Evolutionary conservation across 805 yeast species (phyloP).

Genomic region (Komagataella populi): DNA sequence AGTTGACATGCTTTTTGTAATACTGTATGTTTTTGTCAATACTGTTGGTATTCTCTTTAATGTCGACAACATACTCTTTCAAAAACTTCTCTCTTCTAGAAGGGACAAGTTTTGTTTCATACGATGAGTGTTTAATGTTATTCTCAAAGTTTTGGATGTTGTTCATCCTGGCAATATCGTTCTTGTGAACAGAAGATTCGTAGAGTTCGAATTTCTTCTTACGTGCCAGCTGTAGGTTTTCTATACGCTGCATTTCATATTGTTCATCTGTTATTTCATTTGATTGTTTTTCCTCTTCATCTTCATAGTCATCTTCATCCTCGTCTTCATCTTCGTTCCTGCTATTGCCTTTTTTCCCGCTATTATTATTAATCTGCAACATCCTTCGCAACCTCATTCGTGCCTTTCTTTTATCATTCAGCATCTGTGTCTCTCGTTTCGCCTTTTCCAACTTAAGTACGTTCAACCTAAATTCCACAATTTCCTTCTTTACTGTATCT

Average conservation of each 20-base stretch:
- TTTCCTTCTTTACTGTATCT: conserved; percentile 36
- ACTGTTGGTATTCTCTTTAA: conserved; percentile 13
- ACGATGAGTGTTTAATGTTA: conserved; percentile 14
- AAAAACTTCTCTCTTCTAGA: conserved; percentile 12
- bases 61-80: conserved; percentile 13
- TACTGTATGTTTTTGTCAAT: conserved; percentile 15
- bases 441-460: conserved; percentile 38
- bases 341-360: conserved; percentile 6
- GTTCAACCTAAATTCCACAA: conserved; percentile 41
- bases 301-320: conserved; percentile 7
- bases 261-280: conserved; percentile 15
- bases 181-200: conserved; percentile 5
- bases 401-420: conserved; percentile 34
- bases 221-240: conserved; percentile 4
- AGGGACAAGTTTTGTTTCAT: conserved; percentile 9
- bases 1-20: conserved; percentile 27
- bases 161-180: conserved; percentile 16
- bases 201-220: conserved; percentile 4
- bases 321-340: conserved; percentile 12
- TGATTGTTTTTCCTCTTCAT: conserved; percentile 14
- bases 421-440: conserved; percentile 32
- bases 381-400: conserved; percentile 31
- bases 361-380: conserved; percentile 11
- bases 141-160: conserved; percentile 19
- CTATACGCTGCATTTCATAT: conserved; percentile 8